Base-by-base conservation (phyloP, 768 basidiomycete species). In the Inosperma sp. region DNA sequence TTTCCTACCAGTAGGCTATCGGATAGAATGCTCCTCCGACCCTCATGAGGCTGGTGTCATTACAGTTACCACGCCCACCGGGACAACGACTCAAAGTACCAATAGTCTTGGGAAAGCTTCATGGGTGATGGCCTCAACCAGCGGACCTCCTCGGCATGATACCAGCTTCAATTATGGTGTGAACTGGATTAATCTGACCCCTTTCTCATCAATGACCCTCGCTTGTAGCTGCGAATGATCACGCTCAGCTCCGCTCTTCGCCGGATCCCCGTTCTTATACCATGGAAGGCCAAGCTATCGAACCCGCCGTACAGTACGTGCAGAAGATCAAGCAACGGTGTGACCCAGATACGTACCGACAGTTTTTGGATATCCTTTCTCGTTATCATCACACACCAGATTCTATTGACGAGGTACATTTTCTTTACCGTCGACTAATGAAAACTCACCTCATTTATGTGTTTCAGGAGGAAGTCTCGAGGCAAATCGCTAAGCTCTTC, bases 261-360 rank as follows among this genome's bases (percentile, higher is more conserved):
- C 71, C 71, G n/a, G 70, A 72, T 41, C 66, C 68, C 13, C 63
- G 63, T 9, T 46, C 56, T 14, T 68, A 62, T 60, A 60, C 64
- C 21, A 59, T 69, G 55, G 75, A 74, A 36, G 73, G 63, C 7
- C 74, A 72, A 55, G 70, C 80, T 19, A 80, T 87, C 34, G 81
- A 84, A 57, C 84, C 82, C 14, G 96, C 96, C 0, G 85, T 98
- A 50, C 83, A 91, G 60, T 98, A 95, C 59, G 93, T 99, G 26
- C 93, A 94, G 69, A 93, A 93, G 70, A 96, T 98, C 68, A 97
- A 96, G 67, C 85, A 87, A 52, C 83, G 93, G 13, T 96, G 91
- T 68, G 89, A 95, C 55, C 80, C 90, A 0, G 91, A 93, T 13
- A 93, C 88, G 4, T 92, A 91, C 57, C 79, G 80, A 48, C 79